Evolutionary conservation across 768 basidiomycete genomes (phyloP), one percentile per base, ranked within the genome.

Genomic region (Leccinum uliginosum): DNA sequence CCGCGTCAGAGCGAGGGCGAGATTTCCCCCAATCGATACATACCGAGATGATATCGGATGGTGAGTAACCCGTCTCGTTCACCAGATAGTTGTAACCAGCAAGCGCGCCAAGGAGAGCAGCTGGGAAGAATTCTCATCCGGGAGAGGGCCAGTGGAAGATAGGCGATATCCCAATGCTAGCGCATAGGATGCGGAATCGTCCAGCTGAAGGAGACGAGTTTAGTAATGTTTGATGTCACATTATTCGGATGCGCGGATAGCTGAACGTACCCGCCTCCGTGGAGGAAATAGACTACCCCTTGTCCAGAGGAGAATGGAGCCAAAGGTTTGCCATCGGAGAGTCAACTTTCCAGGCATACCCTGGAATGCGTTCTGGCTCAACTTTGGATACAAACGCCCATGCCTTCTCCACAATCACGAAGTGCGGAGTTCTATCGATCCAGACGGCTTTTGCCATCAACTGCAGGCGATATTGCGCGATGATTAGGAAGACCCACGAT

Each of bases 81-180:
- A 87, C 76, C 21, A 91, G 83, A 67, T 91, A 86, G 47, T 78
- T 72, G 68, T 91, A 93, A 7, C 85, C 89, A 2, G 86, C 81
- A 10, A 92, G 71, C 3, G 83, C 84, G 65, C 93, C 90, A 14
- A 93, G 72, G 0, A 93, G 75, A 19, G 87, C 87, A 0, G 86
- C 76, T 0, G 91, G 91, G 75, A 93, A 8, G 88, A 80, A 58
- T 84, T 76, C 5, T 71, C 71, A 12, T 74, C 69, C 27, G 66
- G 58, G 63, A 72, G 72, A 26, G 82, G 77, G 50, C 73, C 66
- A 12, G 71, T 66, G 6, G 81, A 72, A 38, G 83, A 81, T 45
- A 86, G 79, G 6, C 89, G 84, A 69, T 93, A 93, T 70, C 91
- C 91, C 49, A 89, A 62, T 12, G 80, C 79, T 63, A 89, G 79